Conservation (phyloP, 140 eudicot species). For the Cichorium intybus region DNA sequence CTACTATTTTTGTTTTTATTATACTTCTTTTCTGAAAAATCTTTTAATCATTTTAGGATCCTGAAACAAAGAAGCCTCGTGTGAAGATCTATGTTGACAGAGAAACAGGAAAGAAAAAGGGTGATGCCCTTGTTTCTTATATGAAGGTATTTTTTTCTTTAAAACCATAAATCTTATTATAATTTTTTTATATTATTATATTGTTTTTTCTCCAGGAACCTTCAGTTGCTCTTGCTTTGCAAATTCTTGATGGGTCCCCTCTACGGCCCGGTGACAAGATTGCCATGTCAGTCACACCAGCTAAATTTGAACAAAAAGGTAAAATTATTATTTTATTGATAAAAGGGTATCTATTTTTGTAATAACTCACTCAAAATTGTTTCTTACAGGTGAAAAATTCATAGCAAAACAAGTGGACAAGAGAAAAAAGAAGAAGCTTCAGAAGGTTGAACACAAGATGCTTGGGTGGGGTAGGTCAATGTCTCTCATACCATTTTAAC, state of each 20-base stretch:
- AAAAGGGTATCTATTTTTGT: neutral
- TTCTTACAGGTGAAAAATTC: constrained; percentile 74
- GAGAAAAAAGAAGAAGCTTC: constrained; percentile 79
- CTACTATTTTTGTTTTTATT: neutral
- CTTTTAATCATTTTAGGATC: constrained; percentile 53
- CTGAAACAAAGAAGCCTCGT: constrained; percentile 95
- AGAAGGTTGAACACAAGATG: constrained; percentile 94
- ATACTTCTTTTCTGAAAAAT: neutral
- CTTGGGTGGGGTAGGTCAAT: constrained; percentile 92
- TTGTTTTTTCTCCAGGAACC: constrained; percentile 59
- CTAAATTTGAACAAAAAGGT: constrained; percentile 99
- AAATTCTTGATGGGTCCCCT: constrained; percentile 89
- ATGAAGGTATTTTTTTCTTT: constrained; percentile 61
- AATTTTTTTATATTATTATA: neutral
- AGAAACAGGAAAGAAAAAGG: constrained; percentile 84
- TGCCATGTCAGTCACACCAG: constrained; percentile 78
- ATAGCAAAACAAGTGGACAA: constrained; percentile 83
- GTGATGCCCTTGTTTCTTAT: constrained; percentile 94
- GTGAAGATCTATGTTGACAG: constrained; percentile 91
- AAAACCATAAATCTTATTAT: neutral
- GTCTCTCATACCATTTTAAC: neutral
- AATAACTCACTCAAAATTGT: neutral
- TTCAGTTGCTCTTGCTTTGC: constrained; percentile 84
- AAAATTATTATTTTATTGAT: neutral
- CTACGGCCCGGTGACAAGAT: constrained; percentile 74